Evolutionary conservation across 352 stramenopile species (phyloP).

Genomic region (Phytopythium mirpurense): DNA sequence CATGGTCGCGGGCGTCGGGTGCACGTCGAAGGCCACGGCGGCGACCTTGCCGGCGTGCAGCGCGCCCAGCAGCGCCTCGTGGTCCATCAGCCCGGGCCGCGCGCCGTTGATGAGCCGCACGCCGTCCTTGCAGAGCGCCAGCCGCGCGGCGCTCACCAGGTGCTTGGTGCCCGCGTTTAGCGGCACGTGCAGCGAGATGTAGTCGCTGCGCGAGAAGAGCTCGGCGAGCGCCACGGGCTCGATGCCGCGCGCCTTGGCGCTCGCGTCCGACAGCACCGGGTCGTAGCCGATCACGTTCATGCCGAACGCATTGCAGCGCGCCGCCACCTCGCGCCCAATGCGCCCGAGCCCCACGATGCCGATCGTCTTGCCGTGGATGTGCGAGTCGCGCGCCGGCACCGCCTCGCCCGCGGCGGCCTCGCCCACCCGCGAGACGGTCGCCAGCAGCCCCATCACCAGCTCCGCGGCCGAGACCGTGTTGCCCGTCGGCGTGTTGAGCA

Average conservation of each 20-base stretch:
- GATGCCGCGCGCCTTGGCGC: conserved; percentile 70
- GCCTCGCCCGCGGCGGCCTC: conserved; percentile 1
- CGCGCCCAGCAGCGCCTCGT: conserved; percentile 83
- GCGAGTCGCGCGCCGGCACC: conserved; percentile 37
- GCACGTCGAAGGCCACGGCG: conserved; percentile 71
- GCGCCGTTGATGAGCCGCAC: conserved; percentile 94
- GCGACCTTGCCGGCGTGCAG: conserved; percentile 80
- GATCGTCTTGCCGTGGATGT: conserved; percentile 90
- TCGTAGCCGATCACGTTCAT: conserved; percentile 95
- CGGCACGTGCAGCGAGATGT: conserved; percentile 95
- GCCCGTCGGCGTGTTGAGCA: conserved; percentile 95
- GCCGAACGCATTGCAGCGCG: conserved; percentile 88
- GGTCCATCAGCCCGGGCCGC: conserved; percentile 92
- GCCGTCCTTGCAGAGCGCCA: conserved; percentile 89
- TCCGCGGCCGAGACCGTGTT: conserved; percentile 96
- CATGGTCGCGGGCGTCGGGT: conserved; percentile 16
- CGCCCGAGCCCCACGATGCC: conserved; percentile 93
- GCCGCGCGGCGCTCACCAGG: conserved; percentile 78
- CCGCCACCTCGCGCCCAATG: conserved; percentile 93
- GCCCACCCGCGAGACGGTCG: conserved; percentile 52
- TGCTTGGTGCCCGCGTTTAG: conserved; percentile 93
- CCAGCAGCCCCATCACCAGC: conserved; percentile 90
- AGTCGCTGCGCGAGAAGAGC: conserved; percentile 91
- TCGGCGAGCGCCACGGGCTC: conserved; percentile 82
- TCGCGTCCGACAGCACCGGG: conserved; percentile 86